phyloP scores from a whole-genome alignment of 1,139 yeast species.

The Lizanozyma gosingica region DNA sequence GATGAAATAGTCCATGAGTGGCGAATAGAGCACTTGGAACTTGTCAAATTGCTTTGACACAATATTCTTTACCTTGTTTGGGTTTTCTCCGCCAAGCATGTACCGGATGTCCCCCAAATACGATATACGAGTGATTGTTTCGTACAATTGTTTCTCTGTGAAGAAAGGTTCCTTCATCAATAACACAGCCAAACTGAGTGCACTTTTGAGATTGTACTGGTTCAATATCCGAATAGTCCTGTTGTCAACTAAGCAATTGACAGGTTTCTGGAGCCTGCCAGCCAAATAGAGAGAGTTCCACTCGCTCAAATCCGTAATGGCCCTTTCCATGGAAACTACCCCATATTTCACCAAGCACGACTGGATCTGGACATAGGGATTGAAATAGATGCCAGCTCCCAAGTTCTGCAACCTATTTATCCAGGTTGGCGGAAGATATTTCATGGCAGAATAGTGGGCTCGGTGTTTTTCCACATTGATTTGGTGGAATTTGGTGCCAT shows the following conservation, averaged over 20 bases:
- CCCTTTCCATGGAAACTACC: constrained; percentile 53
- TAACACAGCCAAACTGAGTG: constrained; percentile 65
- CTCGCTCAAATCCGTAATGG: constrained; percentile 60
- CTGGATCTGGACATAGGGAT: constrained; percentile 73
- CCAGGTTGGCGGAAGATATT: constrained; percentile 49
- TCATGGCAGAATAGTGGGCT: constrained; percentile 66
- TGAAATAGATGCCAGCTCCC: constrained; percentile 94
- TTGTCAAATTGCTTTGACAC: constrained; percentile 65
- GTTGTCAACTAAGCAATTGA: constrained; percentile 60
- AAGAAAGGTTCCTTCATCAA: constrained; percentile 32
- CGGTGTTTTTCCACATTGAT: constrained; percentile 58
- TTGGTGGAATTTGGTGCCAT: constrained; percentile 68
- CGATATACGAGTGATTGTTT: constrained; percentile 70
- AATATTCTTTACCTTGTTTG: constrained; percentile 77
- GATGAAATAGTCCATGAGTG: constrained; percentile 33
- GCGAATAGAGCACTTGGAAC: constrained; percentile 65
- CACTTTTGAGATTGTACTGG: constrained; percentile 71
- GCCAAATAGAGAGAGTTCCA: constrained; percentile 87
- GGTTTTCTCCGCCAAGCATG: constrained; percentile 85
- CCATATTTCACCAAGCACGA: constrained; percentile 72
- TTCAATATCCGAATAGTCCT: constrained; percentile 55
- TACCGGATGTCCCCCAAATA: constrained; percentile 90
- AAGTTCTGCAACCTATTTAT: constrained; percentile 54
- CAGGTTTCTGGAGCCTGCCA: constrained; percentile 93
- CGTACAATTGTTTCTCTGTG: constrained; percentile 60